These are phyloP conservation scores for Rhizoctonia solani DNA, from an alignment of 1,284 basidiomycete genomes.

Conservation along the genomic window DNA sequence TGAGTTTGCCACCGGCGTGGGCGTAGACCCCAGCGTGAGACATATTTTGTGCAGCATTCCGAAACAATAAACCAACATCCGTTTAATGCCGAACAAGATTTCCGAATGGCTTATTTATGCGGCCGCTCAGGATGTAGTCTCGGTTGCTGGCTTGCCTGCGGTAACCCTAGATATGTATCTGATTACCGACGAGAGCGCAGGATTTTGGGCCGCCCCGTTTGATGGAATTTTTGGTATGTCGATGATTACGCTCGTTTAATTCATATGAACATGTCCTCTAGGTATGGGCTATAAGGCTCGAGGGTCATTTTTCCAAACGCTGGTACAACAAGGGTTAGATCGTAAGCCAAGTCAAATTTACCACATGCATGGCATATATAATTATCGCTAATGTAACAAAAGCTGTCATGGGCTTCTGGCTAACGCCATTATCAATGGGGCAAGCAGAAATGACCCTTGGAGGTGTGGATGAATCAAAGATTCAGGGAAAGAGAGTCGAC, in stretches of 20 bases:
- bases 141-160: conserved; percentile 52
- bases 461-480: conserved; percentile 57
- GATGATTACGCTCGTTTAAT: background rate
- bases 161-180: conserved; percentile 51
- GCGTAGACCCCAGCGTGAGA: conserved; percentile 52
- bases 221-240: conserved; percentile 37
- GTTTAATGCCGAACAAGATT: conserved; percentile 38
- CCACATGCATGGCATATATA: background rate
- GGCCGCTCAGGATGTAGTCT: conserved; percentile 50
- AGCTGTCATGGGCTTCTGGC: conserved; percentile 59
- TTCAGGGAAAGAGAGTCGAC: conserved; percentile 50
- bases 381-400: background rate
- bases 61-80: background rate
- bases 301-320: conserved; percentile 1
- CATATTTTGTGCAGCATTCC: conserved; percentile 46
- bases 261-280: conserved; percentile 52
- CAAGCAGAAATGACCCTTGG: conserved; percentile 60
- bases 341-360: background rate
- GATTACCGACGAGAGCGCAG: conserved; percentile 56
- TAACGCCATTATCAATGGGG: conserved; percentile 56
- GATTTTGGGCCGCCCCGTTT: conserved; percentile 58
- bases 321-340: conserved; percentile 6
- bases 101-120: conserved; percentile 26
- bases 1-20: conserved; percentile 57
- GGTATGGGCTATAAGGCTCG: conserved; percentile 56